Evolutionary conservation across 1,284 basidiomycete species (phyloP).

Genomic region (Schizophyllum amplum): DNA sequence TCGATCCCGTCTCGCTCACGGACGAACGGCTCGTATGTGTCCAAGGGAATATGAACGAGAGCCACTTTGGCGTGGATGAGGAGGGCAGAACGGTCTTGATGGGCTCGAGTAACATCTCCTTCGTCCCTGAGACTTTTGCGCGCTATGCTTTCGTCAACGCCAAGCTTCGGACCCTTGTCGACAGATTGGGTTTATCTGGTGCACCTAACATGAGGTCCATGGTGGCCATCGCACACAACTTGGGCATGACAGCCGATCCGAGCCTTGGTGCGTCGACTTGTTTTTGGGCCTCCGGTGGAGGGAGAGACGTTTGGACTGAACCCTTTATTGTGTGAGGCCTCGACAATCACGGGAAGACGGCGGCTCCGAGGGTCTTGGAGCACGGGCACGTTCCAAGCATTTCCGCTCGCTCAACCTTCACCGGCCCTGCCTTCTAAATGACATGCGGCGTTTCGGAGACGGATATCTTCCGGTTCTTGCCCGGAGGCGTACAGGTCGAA

Average conservation of each 20-base stretch:
- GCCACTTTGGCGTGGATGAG: slow-evolving; percentile 21
- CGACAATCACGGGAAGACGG: neutral
- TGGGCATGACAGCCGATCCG: neutral
- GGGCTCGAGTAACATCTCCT: neutral
- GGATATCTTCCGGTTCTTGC: too few species aligned
- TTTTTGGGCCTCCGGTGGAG: neutral
- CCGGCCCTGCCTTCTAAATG: too few species aligned
- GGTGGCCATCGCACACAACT: neutral
- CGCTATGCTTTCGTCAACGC: neutral
- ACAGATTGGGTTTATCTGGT: neutral
- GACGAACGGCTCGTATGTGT: slow-evolving; percentile 19
- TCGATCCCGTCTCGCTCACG: slow-evolving; percentile 13
- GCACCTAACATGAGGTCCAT: neutral
- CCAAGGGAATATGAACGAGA: slow-evolving; percentile 22
- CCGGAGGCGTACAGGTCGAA: neutral
- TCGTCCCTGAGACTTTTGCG: neutral
- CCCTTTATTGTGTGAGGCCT: neutral
- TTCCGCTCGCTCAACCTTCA: too few species aligned
- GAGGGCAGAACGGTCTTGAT: slow-evolving; percentile 17
- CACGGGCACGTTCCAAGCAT: too few species aligned
- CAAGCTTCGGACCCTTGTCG: neutral
- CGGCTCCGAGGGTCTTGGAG: too few species aligned
- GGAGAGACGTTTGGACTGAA: neutral
- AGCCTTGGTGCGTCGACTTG: neutral
- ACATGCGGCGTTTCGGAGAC: too few species aligned